Evolutionary conservation across 2,329 filamentous ascomycete genomes (phyloP).

Genomic region (Ascochyta fabae): DNA sequence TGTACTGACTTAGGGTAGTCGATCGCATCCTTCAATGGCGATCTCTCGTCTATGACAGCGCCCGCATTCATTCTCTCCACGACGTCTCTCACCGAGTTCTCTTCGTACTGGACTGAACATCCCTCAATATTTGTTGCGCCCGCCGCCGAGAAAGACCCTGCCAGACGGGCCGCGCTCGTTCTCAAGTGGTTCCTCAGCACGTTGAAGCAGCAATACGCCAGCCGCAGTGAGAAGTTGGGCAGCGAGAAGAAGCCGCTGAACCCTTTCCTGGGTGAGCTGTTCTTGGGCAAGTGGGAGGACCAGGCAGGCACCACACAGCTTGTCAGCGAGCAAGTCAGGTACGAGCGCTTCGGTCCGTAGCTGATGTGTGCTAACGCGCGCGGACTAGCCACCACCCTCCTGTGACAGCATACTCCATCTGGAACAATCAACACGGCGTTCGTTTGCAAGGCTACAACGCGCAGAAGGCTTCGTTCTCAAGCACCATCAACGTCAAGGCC

Average conservation of each 20-base stretch:
- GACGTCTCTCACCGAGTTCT: conserved; percentile 63
- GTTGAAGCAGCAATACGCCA: conserved; percentile 83
- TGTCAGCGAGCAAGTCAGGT: conserved; percentile 92
- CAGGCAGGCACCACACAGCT: conserved; percentile 81
- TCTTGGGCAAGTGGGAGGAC: conserved; percentile 89
- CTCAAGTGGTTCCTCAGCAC: conserved; percentile 96
- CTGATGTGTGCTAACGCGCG: conserved; percentile 16
- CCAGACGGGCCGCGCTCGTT: conserved; percentile 84
- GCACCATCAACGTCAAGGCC: conserved; percentile 87
- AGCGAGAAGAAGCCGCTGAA: conserved; percentile 99
- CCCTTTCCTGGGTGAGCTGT: conserved; percentile 93
- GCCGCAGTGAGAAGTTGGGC: conserved; percentile 77
- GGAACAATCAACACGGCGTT: conserved; percentile 83
- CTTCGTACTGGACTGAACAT: conserved; percentile 64
- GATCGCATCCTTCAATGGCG: conserved; percentile 62
- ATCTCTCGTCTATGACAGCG: conserved; percentile 63
- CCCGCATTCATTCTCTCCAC: conserved; percentile 63
- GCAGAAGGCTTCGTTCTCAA: conserved; percentile 92
- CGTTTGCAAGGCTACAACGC: conserved; percentile 84
- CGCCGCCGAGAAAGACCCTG: conserved; percentile 76
- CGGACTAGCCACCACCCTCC: conserved; percentile 79
- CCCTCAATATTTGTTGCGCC: conserved; percentile 78
- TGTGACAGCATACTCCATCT: conserved; percentile 91
- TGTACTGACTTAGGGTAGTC: conserved; percentile 46
- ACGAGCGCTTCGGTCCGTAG: conserved; percentile 1